Evolutionary conservation across 148 eudicot genomes (phyloP).

Genomic region (Fagopyrum tataricum): DNA sequence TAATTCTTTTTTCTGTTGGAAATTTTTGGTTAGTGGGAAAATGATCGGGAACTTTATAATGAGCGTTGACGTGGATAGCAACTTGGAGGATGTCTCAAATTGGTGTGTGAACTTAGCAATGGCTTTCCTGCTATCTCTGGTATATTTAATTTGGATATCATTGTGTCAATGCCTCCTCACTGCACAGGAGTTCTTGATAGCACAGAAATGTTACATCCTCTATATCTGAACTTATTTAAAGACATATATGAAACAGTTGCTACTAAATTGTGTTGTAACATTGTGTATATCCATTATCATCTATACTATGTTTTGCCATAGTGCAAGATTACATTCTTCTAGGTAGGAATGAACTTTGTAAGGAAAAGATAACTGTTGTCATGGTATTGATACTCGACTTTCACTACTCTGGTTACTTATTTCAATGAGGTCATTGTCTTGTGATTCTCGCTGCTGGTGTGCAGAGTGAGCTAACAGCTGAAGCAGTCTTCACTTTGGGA

Average conservation of each 20-base stretch:
- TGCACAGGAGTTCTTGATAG: neutral
- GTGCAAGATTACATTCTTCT: neutral
- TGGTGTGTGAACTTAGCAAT: neutral
- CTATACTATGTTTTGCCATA: neutral
- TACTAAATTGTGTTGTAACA: neutral
- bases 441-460: too few species aligned
- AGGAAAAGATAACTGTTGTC: too few species aligned
- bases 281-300: neutral
- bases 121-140: neutral
- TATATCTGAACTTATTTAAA: neutral
- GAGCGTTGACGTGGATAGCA: neutral
- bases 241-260: neutral
- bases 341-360: too few species aligned
- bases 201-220: neutral
- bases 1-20: neutral
- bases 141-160: neutral
- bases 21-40: conserved; percentile 9
- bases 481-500: too few species aligned
- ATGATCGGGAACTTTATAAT: neutral
- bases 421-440: too few species aligned
- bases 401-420: too few species aligned
- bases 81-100: neutral
- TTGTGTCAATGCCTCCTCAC: neutral
- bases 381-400: too few species aligned
- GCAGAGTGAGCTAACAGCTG: too few species aligned